A percentile compares a stretch with the other conserved stretches of the same genome.
Conservation (phyloP, 352 stramenopile species). For the Globisporangium cylindrosporum region DNA sequence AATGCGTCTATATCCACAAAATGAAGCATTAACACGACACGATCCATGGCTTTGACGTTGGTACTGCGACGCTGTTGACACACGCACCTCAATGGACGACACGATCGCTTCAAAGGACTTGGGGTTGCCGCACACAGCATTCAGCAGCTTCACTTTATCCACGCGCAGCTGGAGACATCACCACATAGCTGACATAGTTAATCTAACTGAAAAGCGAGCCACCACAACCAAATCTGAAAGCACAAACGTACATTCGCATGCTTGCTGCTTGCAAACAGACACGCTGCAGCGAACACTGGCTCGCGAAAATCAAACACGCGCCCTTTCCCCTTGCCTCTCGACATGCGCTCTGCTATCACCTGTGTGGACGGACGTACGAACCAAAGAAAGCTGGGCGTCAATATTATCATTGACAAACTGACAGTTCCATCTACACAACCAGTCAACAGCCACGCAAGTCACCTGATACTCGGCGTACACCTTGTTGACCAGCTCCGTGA, state of each 20-base stretch:
- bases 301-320: constrained; percentile 37
- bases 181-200: constrained; percentile 1
- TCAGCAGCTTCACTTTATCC: constrained; percentile 53
- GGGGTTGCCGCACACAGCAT: constrained; percentile 55
- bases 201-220: not conserved
- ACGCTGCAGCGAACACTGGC: constrained; percentile 61
- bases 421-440: not conserved
- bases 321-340: constrained; percentile 19
- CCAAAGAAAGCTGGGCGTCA: not conserved
- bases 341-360: constrained; percentile 28
- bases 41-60: not conserved
- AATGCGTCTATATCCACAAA: constrained; percentile 29
- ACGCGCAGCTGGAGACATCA: constrained; percentile 39
- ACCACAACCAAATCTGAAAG: not conserved
- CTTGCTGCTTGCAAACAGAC: constrained; percentile 66
- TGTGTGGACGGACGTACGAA: constrained; percentile 1
- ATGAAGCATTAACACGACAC: not conserved
- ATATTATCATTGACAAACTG: not conserved
- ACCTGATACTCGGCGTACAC: constrained; percentile 59
- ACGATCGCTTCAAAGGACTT: constrained; percentile 67
- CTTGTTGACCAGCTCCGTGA: constrained; percentile 57
- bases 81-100: constrained; percentile 55
- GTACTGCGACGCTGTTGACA: not conserved
- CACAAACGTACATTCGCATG: constrained; percentile 37
- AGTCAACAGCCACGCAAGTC: not conserved